Evolutionary conservation across 2,329 filamentous ascomycete genomes (phyloP).

Genomic region (Neonectria magnoliae): DNA sequence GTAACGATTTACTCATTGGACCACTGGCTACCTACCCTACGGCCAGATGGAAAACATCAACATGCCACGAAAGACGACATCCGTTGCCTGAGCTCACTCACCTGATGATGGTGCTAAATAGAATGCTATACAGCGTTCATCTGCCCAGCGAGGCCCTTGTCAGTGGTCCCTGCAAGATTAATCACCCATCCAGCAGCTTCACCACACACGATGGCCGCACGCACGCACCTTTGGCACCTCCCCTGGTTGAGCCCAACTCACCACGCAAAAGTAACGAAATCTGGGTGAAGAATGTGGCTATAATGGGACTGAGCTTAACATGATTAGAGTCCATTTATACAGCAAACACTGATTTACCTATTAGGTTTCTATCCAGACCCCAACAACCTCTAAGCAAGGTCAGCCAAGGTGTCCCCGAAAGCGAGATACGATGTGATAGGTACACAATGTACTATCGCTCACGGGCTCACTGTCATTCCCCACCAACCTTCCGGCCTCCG

Average conservation of each 20-base stretch:
- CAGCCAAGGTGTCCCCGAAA: not conserved
- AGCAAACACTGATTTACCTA: not conserved
- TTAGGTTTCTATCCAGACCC: not conserved
- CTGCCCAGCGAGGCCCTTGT: slow-evolving; percentile 1
- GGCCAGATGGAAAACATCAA: not conserved
- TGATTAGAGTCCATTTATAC: too few relatives aligned
- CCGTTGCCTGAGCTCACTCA: slow-evolving; percentile 16
- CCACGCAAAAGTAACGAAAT: not conserved
- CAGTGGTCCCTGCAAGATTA: not conserved
- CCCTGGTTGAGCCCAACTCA: not conserved
- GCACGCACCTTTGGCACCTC: too few relatives aligned
- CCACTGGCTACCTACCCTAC: slow-evolving; percentile 20
- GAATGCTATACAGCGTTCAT: not conserved
- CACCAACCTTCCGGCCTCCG: not conserved
- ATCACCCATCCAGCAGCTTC: not conserved
- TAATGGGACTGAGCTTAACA: not conserved
- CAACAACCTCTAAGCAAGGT: not conserved
- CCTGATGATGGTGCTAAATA: slow-evolving; percentile 8
- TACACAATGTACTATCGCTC: slow-evolving; percentile 1
- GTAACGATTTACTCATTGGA: not conserved
- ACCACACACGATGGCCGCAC: too few relatives aligned
- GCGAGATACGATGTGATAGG: not conserved
- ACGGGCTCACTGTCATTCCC: too few relatives aligned
- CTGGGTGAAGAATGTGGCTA: too few relatives aligned
- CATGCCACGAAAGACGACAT: slow-evolving; percentile 11